phyloP scores from a whole-genome alignment of 2,329 filamentous ascomycete genomes.

The Cladophialophora chaetospira region DNA sequence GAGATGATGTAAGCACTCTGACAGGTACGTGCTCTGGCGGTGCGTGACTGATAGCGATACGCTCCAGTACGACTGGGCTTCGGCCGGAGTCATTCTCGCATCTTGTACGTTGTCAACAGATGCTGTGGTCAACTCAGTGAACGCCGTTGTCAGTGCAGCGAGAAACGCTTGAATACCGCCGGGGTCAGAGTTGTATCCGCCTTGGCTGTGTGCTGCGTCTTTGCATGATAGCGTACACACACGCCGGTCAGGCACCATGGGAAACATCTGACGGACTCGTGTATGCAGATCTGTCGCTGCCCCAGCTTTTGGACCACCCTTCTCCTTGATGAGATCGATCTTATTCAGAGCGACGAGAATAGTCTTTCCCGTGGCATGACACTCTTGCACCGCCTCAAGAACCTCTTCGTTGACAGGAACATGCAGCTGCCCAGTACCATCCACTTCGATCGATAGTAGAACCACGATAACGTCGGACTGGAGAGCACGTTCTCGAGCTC shows the following conservation, averaged over 20 bases:
- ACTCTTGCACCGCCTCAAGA: slow-evolving; percentile 54
- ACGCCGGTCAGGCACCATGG: slow-evolving; percentile 46
- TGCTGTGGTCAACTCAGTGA: slow-evolving; percentile 68
- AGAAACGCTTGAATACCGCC: slow-evolving; percentile 72
- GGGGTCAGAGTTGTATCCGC: slow-evolving; percentile 37
- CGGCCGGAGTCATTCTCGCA: slow-evolving; percentile 40
- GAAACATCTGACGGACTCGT: slow-evolving; percentile 49
- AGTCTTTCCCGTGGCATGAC: slow-evolving; percentile 52
- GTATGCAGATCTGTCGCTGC: slow-evolving; percentile 15
- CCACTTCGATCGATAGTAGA: slow-evolving; percentile 70
- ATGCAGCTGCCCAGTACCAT: slow-evolving; percentile 35
- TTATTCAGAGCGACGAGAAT: slow-evolving; percentile 66
- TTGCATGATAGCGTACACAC: slow-evolving; percentile 73
- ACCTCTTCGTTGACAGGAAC: slow-evolving; percentile 58
- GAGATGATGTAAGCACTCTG: slow-evolving; percentile 70
- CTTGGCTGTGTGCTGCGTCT: slow-evolving; percentile 44
- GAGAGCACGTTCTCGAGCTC: slow-evolving; percentile 77
- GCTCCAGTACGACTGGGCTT: slow-evolving; percentile 55
- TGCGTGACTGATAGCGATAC: slow-evolving; percentile 89
- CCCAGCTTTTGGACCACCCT: slow-evolving; percentile 6
- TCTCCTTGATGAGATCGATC: slow-evolving; percentile 52
- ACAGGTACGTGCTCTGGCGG: slow-evolving; percentile 79
- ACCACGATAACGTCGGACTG: slow-evolving; percentile 85
- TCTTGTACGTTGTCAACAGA: slow-evolving; percentile 37
- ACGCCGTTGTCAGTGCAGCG: slow-evolving; percentile 65